Percentiles rank a stretch among this genome's conserved stretches.
phyloP scores from a whole-genome alignment of 441 rosid genomes.

The Populus tomentosa region DNA sequence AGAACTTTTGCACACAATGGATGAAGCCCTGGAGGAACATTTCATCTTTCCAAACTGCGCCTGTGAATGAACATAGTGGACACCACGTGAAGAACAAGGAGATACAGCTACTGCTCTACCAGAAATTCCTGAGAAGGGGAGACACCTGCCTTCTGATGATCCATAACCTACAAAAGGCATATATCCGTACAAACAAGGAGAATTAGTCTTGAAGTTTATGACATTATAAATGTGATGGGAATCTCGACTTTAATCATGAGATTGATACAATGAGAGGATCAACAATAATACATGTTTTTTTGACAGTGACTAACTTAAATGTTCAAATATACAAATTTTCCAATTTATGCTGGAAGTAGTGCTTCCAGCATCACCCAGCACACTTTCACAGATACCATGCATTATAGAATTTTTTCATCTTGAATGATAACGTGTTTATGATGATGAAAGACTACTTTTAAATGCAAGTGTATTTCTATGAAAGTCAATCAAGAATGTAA shows the following conservation, averaged over 20 bases:
- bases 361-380: neutral
- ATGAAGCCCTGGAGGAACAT: conserved; percentile 26
- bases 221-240: neutral
- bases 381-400: neutral
- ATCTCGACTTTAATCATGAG: neutral
- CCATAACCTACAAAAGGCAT: conserved; percentile 43
- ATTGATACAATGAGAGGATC: neutral
- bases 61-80: conserved; percentile 21
- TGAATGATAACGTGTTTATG: neutral
- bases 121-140: conserved; percentile 39
- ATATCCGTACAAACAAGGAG: neutral
- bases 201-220: neutral
- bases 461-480: neutral
- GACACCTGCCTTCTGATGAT: conserved; percentile 37
- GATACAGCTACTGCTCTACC: conserved; percentile 37
- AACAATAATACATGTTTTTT: neutral
- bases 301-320: neutral
- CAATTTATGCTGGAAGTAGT: neutral
- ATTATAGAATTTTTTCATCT: neutral
- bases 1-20: conserved; percentile 52
- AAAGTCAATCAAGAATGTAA: neutral
- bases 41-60: conserved; percentile 33
- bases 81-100: conserved; percentile 28
- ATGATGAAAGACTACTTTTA: neutral
- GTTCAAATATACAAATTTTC: neutral